Evolutionary conservation across 345 rosid species (phyloP).

Genomic region (Pistacia integerrima): DNA sequence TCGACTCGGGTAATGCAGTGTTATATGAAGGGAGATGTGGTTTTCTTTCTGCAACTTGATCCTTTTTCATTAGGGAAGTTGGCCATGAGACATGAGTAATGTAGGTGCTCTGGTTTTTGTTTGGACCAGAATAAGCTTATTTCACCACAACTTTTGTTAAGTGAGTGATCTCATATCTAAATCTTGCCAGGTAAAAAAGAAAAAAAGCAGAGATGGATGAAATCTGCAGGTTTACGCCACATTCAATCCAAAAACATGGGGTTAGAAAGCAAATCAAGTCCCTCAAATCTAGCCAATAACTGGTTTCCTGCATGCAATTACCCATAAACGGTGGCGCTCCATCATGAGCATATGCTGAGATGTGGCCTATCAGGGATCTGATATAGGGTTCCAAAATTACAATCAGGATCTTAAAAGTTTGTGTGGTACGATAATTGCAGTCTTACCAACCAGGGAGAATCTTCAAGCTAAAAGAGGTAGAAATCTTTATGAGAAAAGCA

Average conservation of each 20-base stretch:
- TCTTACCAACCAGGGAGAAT: neutral
- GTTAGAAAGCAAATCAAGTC: neutral
- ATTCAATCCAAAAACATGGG: neutral
- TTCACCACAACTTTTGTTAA: too few species aligned
- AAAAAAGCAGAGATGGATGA: neutral
- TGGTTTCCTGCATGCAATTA: constrained; percentile 21
- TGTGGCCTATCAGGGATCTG: neutral
- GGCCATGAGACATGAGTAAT: too few species aligned
- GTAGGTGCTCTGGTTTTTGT: too few species aligned
- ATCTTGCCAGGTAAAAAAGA: neutral
- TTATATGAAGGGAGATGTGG: too few species aligned
- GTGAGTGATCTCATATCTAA: neutral
- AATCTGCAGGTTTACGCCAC: neutral
- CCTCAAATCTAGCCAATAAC: constrained; percentile 40
- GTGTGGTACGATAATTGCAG: neutral
- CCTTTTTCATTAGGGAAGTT: too few species aligned
- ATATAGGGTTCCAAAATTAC: too few species aligned
- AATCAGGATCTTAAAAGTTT: neutral
- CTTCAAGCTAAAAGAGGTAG: neutral
- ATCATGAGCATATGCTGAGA: neutral
- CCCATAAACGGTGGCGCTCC: neutral
- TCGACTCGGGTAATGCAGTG: too few species aligned
- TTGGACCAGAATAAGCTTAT: too few species aligned
- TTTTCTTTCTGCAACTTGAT: too few species aligned
- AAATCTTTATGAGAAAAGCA: neutral